Base-by-base conservation (phyloP, 352 stramenopile genomes). In the Globisporangium echinulatum region DNA sequence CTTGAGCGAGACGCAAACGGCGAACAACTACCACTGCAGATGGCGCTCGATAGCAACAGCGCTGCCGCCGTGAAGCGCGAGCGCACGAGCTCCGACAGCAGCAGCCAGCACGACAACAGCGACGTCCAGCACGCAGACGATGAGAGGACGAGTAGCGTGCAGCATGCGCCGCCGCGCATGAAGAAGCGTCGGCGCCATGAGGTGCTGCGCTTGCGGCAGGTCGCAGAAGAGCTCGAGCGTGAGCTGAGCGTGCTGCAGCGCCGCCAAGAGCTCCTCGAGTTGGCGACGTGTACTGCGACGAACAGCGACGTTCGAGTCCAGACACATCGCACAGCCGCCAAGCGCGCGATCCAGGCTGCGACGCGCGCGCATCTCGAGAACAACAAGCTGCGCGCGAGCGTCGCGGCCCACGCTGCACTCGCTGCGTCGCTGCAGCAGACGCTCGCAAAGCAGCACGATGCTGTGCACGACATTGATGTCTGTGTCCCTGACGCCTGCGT, bases 361-460 rank as follows among this genome's bases (percentile, higher is more conserved):
- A 52, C 65, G 1, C 72, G 70, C 44, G 62, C 72, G 2, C 66
- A 75, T 17, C 56, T 80, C 49, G 69, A 85, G 58, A 85, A 85
- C 51, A 43, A 58, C 1, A 81, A 82, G 57, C 62, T 85, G 44
- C 62, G 64, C 1, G 68, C 76, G 38, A 69, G 73, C 52, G 63
- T 82, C 38, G 63, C 81, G 46, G 71, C 56, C 3, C 71, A 85
- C 48, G 70, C 77, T 36, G 63, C 68, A 4, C 50, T 83, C 10
- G 66, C 70, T 0, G 62, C 60, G 36, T 75, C 66, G 50, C 71
- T 85, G 1, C 70, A 81, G 66, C 64, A 70, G 47, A 36, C 76
- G 39, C 36, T 85, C 8, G 47, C 62, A 9, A 79, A 82, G 67
- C 70, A 64, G 37, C 43, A 53, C 39, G 10, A 43, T 11, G 39